Conservation (phyloP, 1,139 yeast species). For the Chernovozyma aurita region DNA sequence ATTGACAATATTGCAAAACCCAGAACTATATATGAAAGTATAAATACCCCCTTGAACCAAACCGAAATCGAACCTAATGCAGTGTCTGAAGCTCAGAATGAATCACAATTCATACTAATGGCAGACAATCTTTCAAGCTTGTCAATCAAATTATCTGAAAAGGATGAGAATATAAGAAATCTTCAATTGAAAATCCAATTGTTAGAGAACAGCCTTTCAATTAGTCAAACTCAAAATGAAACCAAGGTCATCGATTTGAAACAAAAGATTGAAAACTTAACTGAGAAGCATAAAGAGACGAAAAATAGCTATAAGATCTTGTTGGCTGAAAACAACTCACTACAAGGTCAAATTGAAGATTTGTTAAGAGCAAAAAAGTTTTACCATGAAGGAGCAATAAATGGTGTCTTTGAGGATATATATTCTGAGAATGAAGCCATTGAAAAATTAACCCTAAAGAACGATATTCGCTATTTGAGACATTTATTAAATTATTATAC, state of each 20-base stretch:
- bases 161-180: slow-evolving; percentile 32
- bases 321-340: slow-evolving; percentile 14
- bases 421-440: slow-evolving; percentile 31
- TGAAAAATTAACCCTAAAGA: slow-evolving; percentile 27
- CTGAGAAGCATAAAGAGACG: slow-evolving; percentile 17
- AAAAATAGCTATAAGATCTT: slow-evolving; percentile 12
- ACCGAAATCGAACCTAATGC: not conserved
- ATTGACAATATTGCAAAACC: not conserved
- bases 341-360: slow-evolving; percentile 17
- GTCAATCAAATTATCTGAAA: slow-evolving; percentile 13
- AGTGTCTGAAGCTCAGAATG: not conserved
- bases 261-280: slow-evolving; percentile 18
- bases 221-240: slow-evolving; percentile 27
- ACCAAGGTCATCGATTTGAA: slow-evolving; percentile 21
- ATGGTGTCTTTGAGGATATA: slow-evolving; percentile 19
- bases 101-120: not conserved
- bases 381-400: slow-evolving; percentile 11
- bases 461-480: slow-evolving; percentile 34
- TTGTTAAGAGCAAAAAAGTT: slow-evolving; percentile 14
- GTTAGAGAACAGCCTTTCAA: slow-evolving; percentile 37
- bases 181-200: slow-evolving; percentile 38
- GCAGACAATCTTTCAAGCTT: not conserved
- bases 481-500: slow-evolving; percentile 12
- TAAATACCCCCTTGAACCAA: not conserved
- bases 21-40: not conserved